phyloP scores from a whole-genome alignment of 2,329 filamentous ascomycete species.

The Cladosporium sp. region DNA sequence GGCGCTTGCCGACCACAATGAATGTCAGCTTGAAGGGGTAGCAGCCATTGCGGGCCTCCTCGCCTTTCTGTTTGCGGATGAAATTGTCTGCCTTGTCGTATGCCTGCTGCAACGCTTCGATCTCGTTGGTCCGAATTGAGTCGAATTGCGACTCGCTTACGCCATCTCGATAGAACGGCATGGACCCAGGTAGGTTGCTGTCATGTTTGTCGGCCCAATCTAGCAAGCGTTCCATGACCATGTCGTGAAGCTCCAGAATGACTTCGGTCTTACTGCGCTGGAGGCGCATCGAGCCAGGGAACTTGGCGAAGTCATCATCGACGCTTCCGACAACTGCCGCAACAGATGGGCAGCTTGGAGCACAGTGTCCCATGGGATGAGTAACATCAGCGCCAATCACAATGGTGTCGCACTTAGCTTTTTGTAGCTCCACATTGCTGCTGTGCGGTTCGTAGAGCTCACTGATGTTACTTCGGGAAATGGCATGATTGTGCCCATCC shows the following conservation, averaged over 20 bases:
- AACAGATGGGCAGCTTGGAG: conserved; percentile 36
- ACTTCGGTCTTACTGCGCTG: conserved; percentile 28
- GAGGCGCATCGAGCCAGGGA: conserved; percentile 34
- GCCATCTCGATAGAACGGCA: conserved; percentile 35
- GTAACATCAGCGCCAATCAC: conserved; percentile 43
- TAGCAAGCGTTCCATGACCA: conserved; percentile 27
- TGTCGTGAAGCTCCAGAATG: conserved; percentile 25
- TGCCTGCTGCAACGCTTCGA: conserved; percentile 19
- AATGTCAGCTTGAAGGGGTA: conserved; percentile 22
- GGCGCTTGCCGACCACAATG: conserved; percentile 38
- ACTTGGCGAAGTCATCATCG: conserved; percentile 30
- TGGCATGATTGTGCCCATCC: conserved; percentile 14
- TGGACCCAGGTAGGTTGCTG: conserved; percentile 12
- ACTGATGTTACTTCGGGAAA: neutral
- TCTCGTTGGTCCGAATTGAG: conserved; percentile 25
- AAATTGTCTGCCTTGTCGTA: conserved; percentile 7
- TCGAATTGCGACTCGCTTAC: conserved; percentile 33
- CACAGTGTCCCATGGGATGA: conserved; percentile 30
- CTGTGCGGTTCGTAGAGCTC: neutral
- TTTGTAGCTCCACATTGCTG: too few relatives aligned
- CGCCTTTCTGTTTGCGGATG: neutral
- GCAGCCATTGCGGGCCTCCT: too few relatives aligned
- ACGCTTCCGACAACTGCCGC: conserved; percentile 40
- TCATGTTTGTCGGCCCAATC: conserved; percentile 16
- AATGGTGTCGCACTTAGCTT: conserved; percentile 19